Evolutionary conservation across 345 rosid genomes (phyloP).

Genomic region (Eucalyptus sp.): DNA sequence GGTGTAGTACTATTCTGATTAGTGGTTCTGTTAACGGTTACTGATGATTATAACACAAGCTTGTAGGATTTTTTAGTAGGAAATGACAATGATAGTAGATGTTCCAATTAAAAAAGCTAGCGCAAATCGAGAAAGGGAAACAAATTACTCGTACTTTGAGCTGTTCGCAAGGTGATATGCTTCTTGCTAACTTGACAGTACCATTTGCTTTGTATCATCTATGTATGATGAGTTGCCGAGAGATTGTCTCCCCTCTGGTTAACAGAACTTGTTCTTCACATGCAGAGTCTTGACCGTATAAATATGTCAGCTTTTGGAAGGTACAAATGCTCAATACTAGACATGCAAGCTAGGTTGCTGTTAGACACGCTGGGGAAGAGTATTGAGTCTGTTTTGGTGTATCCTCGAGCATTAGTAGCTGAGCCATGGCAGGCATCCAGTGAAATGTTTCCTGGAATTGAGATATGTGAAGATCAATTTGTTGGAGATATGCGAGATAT

Average conservation of each 20-base stretch:
- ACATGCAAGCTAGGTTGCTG: slow-evolving; percentile 90
- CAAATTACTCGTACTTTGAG: not conserved
- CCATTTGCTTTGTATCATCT: not conserved
- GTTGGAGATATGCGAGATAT: too few species aligned
- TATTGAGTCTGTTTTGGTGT: slow-evolving; percentile 18
- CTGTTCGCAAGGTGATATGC: not conserved
- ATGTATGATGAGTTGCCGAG: too few species aligned
- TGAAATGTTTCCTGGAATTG: slow-evolving; percentile 55
- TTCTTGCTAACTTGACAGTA: not conserved
- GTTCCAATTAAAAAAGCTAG: not conserved
- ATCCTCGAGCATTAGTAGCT: slow-evolving; percentile 59
- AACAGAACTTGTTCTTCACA: too few species aligned
- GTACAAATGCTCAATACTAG: slow-evolving; percentile 57
- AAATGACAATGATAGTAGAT: not conserved
- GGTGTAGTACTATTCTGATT: not conserved
- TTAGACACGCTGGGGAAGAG: slow-evolving; percentile 97
- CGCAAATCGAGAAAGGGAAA: not conserved
- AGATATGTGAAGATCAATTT: too few species aligned
- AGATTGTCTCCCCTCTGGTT: too few species aligned
- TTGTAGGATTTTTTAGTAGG: not conserved
- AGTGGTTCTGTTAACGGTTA: not conserved
- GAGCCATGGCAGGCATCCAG: slow-evolving; percentile 86
- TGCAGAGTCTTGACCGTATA: slow-evolving; percentile 39
- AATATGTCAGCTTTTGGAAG: slow-evolving; percentile 89
- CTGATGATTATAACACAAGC: not conserved